Evolutionary conservation across 805 yeast species (phyloP), one percentile per base, ranked within the genome.

Genomic region (Zygotorulaspora florentina): DNA sequence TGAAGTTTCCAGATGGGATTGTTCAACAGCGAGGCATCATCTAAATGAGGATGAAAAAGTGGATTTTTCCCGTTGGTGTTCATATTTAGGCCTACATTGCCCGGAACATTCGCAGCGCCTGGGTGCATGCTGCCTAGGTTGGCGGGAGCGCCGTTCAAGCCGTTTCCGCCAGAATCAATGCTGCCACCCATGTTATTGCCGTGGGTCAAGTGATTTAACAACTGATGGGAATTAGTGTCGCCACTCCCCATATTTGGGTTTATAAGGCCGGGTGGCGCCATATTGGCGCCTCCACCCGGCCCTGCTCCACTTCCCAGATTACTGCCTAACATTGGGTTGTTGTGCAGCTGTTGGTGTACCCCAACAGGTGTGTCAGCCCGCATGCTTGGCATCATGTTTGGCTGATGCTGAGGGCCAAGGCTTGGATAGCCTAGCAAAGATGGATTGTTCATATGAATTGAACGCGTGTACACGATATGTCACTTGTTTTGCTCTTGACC

Each of bases 1-100:
- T 66, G 70, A 16, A 66, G 44, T 46, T 66, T 65, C 70, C 70
- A 66, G 36, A 64, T 60, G 9, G 65, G 64, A 38, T 65, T 62
- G 39, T 59, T 62, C 39, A 62, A 41, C 42, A 65, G 46, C 1
- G 58, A 41, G 13, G 64, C 63, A 37, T 65, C 68, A 29, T 60
- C 65, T 12, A 64, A 45, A 53, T 61, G 68, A 13, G 69, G 68
- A 43, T 66, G 70, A 40, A 55, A 61, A 12, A 55, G 51, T 15
- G 70, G 68, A 50, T 65, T 64, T 36, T 56, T 63, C 3, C 60
- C 56, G 40, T 63, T 64, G 16, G 36, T 10, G 9, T 33, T 17
- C 5, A 33, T 6, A 13, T 13, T 16, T 39, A 41, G 28, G 52
- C 49, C 8, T 45, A 23, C 17, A 39, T 28, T 4, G 40, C 27